These are phyloP conservation scores for Draba incana DNA, from an alignment of 345 rosid genomes.

Conservation along the genomic window DNA sequence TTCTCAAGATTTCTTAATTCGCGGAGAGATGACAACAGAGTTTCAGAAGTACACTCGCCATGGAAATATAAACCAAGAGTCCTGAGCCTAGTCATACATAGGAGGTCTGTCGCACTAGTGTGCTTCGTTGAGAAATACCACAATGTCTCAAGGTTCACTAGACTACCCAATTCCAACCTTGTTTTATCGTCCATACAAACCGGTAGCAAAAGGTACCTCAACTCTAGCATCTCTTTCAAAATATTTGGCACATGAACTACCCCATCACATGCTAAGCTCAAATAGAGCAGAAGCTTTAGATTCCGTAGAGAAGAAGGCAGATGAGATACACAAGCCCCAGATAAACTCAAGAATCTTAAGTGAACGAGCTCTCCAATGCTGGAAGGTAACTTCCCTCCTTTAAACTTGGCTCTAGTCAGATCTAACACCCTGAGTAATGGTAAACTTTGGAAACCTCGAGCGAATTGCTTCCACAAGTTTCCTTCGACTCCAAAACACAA, in stretches of 20 bases:
- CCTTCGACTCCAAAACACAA: not conserved
- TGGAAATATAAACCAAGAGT: not conserved
- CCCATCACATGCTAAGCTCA: constrained; percentile 8
- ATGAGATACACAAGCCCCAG: not conserved
- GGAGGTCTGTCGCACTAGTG: not conserved
- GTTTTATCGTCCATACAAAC: not conserved
- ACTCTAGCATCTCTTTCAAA: not conserved
- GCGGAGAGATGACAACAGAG: not conserved
- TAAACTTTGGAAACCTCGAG: not conserved
- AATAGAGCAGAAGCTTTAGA: constrained; percentile 21
- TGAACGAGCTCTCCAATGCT: constrained; percentile 44
- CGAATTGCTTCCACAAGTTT: not conserved
- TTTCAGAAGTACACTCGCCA: not conserved
- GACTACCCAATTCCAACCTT: not conserved
- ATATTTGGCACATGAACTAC: constrained; percentile 26
- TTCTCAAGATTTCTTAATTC: not conserved
- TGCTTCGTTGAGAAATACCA: not conserved
- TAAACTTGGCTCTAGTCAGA: not conserved
- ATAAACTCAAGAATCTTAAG: constrained; percentile 37
- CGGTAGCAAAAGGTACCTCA: not conserved
- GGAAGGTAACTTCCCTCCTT: constrained; percentile 25
- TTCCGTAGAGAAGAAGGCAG: constrained; percentile 34
- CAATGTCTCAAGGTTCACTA: not conserved
- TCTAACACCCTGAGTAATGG: constrained; percentile 30
- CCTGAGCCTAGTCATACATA: not conserved